These are phyloP conservation scores for Pseudocercospora eumusae DNA, from an alignment of 2,329 filamentous ascomycete genomes.

Conservation along the genomic window DNA sequence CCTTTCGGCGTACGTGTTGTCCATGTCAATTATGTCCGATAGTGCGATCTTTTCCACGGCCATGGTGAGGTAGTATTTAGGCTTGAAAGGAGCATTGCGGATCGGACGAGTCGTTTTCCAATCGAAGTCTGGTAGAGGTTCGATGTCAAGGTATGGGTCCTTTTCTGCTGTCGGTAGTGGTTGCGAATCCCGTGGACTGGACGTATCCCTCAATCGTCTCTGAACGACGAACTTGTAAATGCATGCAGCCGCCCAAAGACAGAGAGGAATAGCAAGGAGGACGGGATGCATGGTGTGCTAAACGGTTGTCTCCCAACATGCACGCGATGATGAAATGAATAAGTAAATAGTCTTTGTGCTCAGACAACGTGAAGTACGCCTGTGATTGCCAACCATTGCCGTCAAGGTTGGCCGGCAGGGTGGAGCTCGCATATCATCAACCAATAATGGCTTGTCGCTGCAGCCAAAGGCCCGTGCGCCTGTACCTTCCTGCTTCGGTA, in stretches of 20 bases:
- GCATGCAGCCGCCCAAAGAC: not conserved
- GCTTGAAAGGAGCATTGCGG: slow-evolving; percentile 60
- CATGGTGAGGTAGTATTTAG: slow-evolving; percentile 65
- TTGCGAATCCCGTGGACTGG: not conserved
- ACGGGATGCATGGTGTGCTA: not conserved
- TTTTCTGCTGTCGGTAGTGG: slow-evolving; percentile 9
- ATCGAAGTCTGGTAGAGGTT: slow-evolving; percentile 53
- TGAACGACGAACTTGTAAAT: not conserved
- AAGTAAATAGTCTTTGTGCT: not conserved
- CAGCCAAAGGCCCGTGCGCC: slow-evolving; percentile 13
- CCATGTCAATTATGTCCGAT: slow-evolving; percentile 60
- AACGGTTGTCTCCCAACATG: not conserved
- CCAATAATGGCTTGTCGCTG: slow-evolving; percentile 17
- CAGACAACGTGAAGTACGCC: not conserved
- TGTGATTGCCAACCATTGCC: not conserved
- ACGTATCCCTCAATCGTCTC: not conserved
- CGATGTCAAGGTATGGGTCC: slow-evolving; percentile 46
- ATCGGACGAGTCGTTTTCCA: slow-evolving; percentile 55
- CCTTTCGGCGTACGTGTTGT: slow-evolving; percentile 59
- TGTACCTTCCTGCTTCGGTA: slow-evolving; percentile 15
- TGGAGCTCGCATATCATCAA: not conserved
- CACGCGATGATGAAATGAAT: not conserved
- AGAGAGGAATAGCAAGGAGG: not conserved
- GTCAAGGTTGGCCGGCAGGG: slow-evolving; percentile 1
- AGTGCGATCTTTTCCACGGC: slow-evolving; percentile 55